These are phyloP conservation scores for Pinus tabuliformis DNA, from an alignment of 75 land plant species.

Conservation along the genomic window DNA sequence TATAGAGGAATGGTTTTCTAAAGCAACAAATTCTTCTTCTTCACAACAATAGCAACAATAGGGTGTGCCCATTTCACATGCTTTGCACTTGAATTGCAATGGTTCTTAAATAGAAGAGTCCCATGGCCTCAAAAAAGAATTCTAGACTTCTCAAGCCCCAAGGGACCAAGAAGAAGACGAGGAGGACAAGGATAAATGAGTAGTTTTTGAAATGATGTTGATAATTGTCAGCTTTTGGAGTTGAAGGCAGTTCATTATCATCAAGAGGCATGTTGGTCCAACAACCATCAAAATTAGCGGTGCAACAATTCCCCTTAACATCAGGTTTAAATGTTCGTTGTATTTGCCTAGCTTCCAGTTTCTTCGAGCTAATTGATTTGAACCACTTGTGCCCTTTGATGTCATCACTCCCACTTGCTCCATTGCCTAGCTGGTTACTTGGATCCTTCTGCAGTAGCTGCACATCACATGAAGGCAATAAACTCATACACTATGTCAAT, in stretches of 20 bases:
- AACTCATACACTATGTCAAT: not conserved
- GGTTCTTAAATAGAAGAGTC: no score
- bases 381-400: constrained; percentile 96
- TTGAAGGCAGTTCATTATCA: constrained; percentile 21
- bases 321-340: constrained; percentile 77
- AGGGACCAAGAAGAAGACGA: no score
- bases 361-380: constrained; percentile 88
- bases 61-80: no score
- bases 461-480: not conserved
- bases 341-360: constrained; percentile 72
- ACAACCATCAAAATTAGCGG: constrained; percentile 82
- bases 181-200: no score
- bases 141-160: no score
- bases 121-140: no score
- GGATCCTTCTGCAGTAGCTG: constrained; percentile 91
- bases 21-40: no score
- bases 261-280: constrained; percentile 73
- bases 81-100: no score
- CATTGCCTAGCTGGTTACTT: constrained; percentile 82
- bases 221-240: constrained; percentile 10
- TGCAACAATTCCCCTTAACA: constrained; percentile 76
- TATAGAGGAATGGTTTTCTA: no score
- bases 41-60: no score
- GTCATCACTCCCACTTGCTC: constrained; percentile 73
- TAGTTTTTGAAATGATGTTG: no score